phyloP scores from a whole-genome alignment of 192 early-diverging fungal species.

The Mortierella claussenii region DNA sequence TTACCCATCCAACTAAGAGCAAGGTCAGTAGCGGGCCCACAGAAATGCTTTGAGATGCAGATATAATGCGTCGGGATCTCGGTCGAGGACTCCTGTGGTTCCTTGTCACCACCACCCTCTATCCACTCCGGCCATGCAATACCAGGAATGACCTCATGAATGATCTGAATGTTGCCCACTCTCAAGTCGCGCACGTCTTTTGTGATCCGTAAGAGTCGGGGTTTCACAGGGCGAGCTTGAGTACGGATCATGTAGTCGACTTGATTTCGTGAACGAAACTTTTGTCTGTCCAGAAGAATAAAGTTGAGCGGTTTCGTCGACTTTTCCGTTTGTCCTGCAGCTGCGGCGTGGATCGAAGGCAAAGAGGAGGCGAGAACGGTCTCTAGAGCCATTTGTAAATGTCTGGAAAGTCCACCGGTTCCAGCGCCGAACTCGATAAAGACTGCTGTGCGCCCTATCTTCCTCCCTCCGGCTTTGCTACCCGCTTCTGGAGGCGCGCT shows the following conservation, averaged over 20 bases:
- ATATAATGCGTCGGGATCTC: conserved; percentile 28
- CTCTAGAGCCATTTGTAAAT: conserved; percentile 44
- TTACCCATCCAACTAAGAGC: conserved; percentile 32
- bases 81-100: conserved; percentile 13
- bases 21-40: conserved; percentile 42
- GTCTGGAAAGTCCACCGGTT: conserved; percentile 44
- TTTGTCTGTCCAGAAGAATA: conserved; percentile 41
- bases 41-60: conserved; percentile 51
- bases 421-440: conserved; percentile 53
- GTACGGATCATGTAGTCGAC: conserved; percentile 54
- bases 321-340: too few species aligned
- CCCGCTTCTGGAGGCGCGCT: neutral
- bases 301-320: conserved; percentile 47
- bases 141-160: conserved; percentile 37
- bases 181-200: conserved; percentile 35
- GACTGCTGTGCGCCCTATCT: neutral
- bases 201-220: conserved; percentile 40
- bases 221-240: conserved; percentile 38
- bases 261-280: conserved; percentile 45
- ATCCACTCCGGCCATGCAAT: conserved; percentile 28
- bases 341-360: too few species aligned
- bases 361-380: too few species aligned
- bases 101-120: conserved; percentile 21
- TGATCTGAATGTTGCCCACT: conserved; percentile 33
- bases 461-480: neutral